Conservation (phyloP, 2,329 filamentous ascomycete genomes). For the Xylaria polymorpha region DNA sequence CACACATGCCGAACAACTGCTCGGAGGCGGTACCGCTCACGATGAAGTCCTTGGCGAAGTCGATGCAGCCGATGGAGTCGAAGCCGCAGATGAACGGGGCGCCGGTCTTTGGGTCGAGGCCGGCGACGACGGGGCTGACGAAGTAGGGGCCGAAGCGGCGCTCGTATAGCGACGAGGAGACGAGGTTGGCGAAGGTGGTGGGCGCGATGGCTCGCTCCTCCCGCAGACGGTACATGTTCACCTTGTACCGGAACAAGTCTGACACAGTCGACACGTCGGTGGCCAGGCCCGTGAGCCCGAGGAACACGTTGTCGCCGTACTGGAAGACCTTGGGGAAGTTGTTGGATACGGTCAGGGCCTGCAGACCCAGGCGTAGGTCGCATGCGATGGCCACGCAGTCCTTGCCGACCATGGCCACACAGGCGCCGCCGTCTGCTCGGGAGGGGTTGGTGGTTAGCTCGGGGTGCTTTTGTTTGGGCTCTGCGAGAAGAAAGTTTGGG, state of each 20-base stretch:
- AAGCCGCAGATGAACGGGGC: conserved; percentile 99
- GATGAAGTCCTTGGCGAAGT: conserved; percentile 99
- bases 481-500: conserved; percentile 8
- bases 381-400: conserved; percentile 99
- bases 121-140: conserved; percentile 92
- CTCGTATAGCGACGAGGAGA: conserved; percentile 92
- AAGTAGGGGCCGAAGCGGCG: conserved; percentile 96
- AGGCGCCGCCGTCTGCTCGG: conserved; percentile 81
- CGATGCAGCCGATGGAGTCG: conserved; percentile 98
- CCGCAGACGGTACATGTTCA: conserved; percentile 99
- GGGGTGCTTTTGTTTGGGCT: not conserved
- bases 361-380: conserved; percentile 96
- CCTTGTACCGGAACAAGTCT: conserved; percentile 99
- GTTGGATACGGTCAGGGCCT: conserved; percentile 97
- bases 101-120: conserved; percentile 91
- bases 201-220: conserved; percentile 98
- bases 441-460: conserved; percentile 22
- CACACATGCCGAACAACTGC: conserved; percentile 98
- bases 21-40: conserved; percentile 96
- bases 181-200: conserved; percentile 95
- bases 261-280: conserved; percentile 95
- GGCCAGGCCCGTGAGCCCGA: conserved; percentile 94
- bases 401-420: conserved; percentile 99
- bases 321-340: conserved; percentile 99
- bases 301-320: conserved; percentile 94